Conservation (phyloP, 2,329 filamentous ascomycete species). For the Sporothrix brasiliensis region DNA sequence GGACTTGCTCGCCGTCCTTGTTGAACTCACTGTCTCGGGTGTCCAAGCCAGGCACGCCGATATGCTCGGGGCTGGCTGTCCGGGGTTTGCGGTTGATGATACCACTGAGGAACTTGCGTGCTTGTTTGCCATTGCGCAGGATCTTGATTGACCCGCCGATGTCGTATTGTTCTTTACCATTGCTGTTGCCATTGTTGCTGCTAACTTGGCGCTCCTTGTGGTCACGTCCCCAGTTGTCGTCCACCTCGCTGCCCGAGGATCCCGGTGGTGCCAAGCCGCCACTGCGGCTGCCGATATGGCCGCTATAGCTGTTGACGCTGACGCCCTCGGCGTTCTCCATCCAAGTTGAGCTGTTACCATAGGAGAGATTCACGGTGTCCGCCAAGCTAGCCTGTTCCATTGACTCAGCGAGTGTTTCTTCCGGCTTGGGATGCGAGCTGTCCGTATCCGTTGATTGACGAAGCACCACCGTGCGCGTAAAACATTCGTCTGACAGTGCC, state of each 20-base stretch:
- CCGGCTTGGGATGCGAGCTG: slow-evolving; percentile 36
- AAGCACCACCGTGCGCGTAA: slow-evolving; percentile 53
- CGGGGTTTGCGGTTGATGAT: slow-evolving; percentile 46
- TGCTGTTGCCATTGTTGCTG: slow-evolving; percentile 35
- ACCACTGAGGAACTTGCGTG: slow-evolving; percentile 49
- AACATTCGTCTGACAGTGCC: slow-evolving; percentile 55
- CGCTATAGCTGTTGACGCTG: slow-evolving; percentile 5
- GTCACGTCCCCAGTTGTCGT: slow-evolving; percentile 40
- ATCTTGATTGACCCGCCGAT: slow-evolving; percentile 44
- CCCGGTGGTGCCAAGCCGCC: slow-evolving; percentile 46
- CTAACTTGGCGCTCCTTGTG: slow-evolving; percentile 37
- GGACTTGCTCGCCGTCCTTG: slow-evolving; percentile 31
- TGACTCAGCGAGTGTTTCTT: slow-evolving; percentile 49
- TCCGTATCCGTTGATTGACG: slow-evolving; percentile 45
- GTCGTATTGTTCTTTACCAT: slow-evolving; percentile 39
- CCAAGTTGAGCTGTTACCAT: slow-evolving; percentile 40
- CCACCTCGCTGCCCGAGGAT: slow-evolving; percentile 56
- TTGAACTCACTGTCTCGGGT: slow-evolving; percentile 9
- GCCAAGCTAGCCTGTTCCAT: slow-evolving; percentile 51
- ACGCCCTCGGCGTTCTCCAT: slow-evolving; percentile 30
- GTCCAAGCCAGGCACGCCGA: neutral
- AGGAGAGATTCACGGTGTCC: slow-evolving; percentile 46
- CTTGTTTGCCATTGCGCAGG: slow-evolving; percentile 46
- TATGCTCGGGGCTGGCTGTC: slow-evolving; percentile 40
- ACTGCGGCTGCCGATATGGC: neutral